Conservation (phyloP, 805 yeast species). For the Saccharomycopsis microspora region DNA sequence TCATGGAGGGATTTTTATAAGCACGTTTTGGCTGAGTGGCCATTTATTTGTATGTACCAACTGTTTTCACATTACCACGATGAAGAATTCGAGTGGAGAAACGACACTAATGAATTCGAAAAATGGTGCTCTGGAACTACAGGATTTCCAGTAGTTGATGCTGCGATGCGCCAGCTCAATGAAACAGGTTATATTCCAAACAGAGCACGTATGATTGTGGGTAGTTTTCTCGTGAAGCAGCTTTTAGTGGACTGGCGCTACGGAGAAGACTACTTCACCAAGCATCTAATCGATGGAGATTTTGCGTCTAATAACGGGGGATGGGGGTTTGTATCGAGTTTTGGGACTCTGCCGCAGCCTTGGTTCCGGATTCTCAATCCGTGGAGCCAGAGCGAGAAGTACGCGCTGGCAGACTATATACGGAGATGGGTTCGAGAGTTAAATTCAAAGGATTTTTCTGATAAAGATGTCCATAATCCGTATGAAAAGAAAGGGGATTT, state of each 20-base stretch:
- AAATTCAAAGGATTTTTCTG: not conserved
- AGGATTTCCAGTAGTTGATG: constrained; percentile 48
- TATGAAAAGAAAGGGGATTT: not conserved
- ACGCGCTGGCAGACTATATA: constrained; percentile 26
- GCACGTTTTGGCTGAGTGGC: constrained; percentile 38
- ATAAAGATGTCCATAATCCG: constrained; percentile 1
- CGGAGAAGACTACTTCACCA: constrained; percentile 41
- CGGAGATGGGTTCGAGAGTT: constrained; percentile 5
- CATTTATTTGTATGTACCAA: constrained; percentile 39
- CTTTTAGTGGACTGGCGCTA: constrained; percentile 42
- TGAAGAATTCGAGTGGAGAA: constrained; percentile 31
- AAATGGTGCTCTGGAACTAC: constrained; percentile 44
- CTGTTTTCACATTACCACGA: constrained; percentile 23
- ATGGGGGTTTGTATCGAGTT: constrained; percentile 44
- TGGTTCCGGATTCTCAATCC: constrained; percentile 47
- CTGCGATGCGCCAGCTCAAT: constrained; percentile 41
- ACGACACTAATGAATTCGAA: constrained; percentile 29
- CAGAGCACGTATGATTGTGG: constrained; percentile 41
- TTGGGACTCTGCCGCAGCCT: constrained; percentile 46
- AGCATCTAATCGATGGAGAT: constrained; percentile 39
- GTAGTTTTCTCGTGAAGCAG: constrained; percentile 39
- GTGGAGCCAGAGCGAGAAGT: constrained; percentile 35
- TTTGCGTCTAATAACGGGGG: constrained; percentile 45
- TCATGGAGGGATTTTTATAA: constrained; percentile 51
- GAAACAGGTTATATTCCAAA: constrained; percentile 45